phyloP scores from a whole-genome alignment of 345 rosid species.

The Passiflora organensis region DNA sequence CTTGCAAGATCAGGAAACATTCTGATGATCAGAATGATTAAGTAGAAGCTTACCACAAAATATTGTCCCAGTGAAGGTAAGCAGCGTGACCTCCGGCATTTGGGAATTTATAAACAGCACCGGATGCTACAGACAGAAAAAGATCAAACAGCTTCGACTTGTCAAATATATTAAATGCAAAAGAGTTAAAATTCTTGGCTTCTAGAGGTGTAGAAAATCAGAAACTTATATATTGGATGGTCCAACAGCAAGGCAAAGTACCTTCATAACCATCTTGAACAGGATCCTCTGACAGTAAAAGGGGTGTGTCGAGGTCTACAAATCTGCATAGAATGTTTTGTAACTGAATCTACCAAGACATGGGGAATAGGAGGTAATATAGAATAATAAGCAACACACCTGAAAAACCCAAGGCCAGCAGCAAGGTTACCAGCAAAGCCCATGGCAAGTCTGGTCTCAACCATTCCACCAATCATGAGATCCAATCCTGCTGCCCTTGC shows the following conservation, averaged over 20 bases:
- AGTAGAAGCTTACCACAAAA: constrained; percentile 36
- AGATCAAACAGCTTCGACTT: not conserved
- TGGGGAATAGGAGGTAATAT: no score
- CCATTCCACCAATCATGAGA: constrained; percentile 95
- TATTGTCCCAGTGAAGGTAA: constrained; percentile 65
- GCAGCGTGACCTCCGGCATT: constrained; percentile 78
- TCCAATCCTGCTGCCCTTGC: constrained; percentile 62
- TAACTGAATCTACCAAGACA: not conserved
- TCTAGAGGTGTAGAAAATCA: not conserved
- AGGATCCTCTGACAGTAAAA: constrained; percentile 84
- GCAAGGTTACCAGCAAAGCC: constrained; percentile 94
- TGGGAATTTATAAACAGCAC: constrained; percentile 70
- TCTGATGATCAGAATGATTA: constrained; percentile 1
- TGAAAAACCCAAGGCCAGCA: constrained; percentile 86
- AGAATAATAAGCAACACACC: constrained; percentile 35
- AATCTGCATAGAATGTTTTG: constrained; percentile 38
- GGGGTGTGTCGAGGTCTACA: constrained; percentile 85
- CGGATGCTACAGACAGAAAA: constrained; percentile 38
- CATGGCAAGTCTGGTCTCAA: constrained; percentile 91
- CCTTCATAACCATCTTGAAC: constrained; percentile 86
- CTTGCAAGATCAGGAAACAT: no score
- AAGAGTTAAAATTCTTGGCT: not conserved
- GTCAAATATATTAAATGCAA: constrained; percentile 1
- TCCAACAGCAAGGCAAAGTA: constrained; percentile 22
- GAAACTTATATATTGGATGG: not conserved